These are phyloP conservation scores for Streptanthus diversifolius DNA, from an alignment of 345 rosid genomes.

Conservation along the genomic window DNA sequence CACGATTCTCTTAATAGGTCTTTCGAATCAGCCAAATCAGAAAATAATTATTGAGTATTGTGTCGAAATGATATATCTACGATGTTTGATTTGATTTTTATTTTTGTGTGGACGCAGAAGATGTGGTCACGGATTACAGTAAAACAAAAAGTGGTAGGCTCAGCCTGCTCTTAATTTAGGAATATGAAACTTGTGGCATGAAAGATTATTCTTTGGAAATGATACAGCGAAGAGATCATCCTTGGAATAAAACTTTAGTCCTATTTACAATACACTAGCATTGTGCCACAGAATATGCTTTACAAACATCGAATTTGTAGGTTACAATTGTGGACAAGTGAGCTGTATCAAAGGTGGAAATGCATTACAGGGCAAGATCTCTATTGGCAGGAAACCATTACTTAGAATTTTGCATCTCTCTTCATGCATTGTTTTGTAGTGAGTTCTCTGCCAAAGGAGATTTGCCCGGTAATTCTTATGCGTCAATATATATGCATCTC, in stretches of 20 bases:
- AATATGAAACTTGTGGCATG: neutral
- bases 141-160: neutral
- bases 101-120: neutral
- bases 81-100: neutral
- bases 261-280: neutral
- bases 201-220: slow-evolving; percentile 10
- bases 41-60: neutral
- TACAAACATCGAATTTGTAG: neutral
- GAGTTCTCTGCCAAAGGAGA: slow-evolving; percentile 35
- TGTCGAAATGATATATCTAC: neutral
- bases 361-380: slow-evolving; percentile 31
- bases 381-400: slow-evolving; percentile 29
- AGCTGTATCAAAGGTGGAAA: slow-evolving; percentile 14
- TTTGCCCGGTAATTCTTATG: slow-evolving; percentile 29
- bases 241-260: neutral
- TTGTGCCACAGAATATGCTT: slow-evolving; percentile 21
- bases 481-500: slow-evolving; percentile 1
- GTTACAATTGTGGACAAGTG: slow-evolving; percentile 1
- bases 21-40: neutral
- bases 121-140: neutral
- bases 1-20: neutral
- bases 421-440: slow-evolving; percentile 12
- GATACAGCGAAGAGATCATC: slow-evolving; percentile 4
- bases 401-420: slow-evolving; percentile 4
- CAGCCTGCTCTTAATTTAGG: neutral